These are phyloP conservation scores for Aspergillus sclerotioniger DNA, from an alignment of 495 filamentous ascomycete species.

Conservation along the genomic window DNA sequence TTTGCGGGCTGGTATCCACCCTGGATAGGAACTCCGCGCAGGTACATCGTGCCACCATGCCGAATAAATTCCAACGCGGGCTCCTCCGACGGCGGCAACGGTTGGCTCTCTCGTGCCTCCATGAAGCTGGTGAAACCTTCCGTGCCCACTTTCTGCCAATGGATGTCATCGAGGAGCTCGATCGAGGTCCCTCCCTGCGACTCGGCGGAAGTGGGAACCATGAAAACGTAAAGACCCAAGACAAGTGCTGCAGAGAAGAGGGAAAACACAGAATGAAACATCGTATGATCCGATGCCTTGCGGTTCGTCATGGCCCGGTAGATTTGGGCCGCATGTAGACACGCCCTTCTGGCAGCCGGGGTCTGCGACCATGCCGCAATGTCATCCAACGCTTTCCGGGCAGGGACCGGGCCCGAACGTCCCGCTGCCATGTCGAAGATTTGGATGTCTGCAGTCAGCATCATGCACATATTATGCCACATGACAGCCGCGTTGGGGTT, in stretches of 20 bases:
- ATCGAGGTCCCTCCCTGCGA: conserved; percentile 33
- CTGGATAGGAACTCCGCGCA: conserved; percentile 46
- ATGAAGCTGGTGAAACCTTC: conserved; percentile 43
- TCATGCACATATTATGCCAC: conserved; percentile 56
- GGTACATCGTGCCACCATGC: conserved; percentile 47
- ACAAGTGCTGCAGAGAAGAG: conserved; percentile 52
- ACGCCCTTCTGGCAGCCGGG: conserved; percentile 46
- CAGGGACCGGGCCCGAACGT: conserved; percentile 42
- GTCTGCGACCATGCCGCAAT: conserved; percentile 53
- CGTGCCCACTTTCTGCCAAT: conserved; percentile 45
- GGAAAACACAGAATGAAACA: conserved; percentile 46
- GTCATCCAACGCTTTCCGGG: conserved; percentile 47
- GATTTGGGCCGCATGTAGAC: conserved; percentile 51
- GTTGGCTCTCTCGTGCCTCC: conserved; percentile 35
- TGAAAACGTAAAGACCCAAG: conserved; percentile 52
- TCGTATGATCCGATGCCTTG: conserved; percentile 48
- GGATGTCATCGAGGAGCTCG: conserved; percentile 50
- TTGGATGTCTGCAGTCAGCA: conserved; percentile 49
- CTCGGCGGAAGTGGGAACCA: conserved; percentile 34
- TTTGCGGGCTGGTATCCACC: conserved; percentile 50
- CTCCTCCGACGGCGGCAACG: conserved; percentile 33
- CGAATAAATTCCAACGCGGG: conserved; percentile 50
- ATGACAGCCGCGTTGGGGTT: conserved; percentile 47
- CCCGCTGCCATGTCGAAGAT: conserved; percentile 52
- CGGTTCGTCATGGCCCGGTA: conserved; percentile 51